These are phyloP conservation scores for Effrenium voratum DNA, from an alignment of 73 alveolate genomes.

Conservation along the genomic window DNA sequence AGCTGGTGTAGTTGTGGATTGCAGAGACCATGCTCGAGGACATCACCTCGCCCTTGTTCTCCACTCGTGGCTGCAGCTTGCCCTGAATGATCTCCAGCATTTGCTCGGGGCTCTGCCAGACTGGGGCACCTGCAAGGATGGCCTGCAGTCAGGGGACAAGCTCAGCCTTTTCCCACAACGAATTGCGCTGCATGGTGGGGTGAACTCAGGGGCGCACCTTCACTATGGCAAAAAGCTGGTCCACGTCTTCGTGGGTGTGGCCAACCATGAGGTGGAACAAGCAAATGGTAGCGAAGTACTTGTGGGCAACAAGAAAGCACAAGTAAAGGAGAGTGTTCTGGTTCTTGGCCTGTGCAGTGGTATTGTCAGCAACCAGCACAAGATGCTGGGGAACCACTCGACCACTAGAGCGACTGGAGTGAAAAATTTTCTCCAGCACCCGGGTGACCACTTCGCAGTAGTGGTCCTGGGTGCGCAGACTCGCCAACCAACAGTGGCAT, in stretches of 20 bases:
- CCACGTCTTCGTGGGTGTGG: background rate
- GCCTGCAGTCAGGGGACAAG: background rate
- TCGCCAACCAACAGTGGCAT: background rate
- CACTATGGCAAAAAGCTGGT: background rate
- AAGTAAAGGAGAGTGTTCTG: background rate
- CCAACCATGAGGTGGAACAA: conserved; percentile 38
- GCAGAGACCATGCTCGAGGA: too few species aligned
- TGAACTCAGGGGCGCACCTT: background rate
- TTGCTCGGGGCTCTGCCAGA: background rate
- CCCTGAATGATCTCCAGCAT: background rate
- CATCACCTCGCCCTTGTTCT: too few species aligned
- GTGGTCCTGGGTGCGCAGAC: background rate
- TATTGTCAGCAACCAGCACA: conserved; percentile 34
- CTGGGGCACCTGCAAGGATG: background rate
- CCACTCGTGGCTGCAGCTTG: too few species aligned
- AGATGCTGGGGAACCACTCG: background rate
- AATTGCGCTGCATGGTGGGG: background rate
- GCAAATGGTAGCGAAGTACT: background rate
- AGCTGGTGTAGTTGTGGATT: too few species aligned
- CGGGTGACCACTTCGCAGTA: conserved; percentile 4
- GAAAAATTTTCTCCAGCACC: background rate
- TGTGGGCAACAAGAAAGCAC: background rate
- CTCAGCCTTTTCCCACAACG: background rate
- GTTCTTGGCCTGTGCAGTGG: background rate
- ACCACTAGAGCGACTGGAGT: background rate